These are phyloP conservation scores for Cordyceps javanica DNA, from an alignment of 2,329 filamentous ascomycete species.

Conservation along the genomic window DNA sequence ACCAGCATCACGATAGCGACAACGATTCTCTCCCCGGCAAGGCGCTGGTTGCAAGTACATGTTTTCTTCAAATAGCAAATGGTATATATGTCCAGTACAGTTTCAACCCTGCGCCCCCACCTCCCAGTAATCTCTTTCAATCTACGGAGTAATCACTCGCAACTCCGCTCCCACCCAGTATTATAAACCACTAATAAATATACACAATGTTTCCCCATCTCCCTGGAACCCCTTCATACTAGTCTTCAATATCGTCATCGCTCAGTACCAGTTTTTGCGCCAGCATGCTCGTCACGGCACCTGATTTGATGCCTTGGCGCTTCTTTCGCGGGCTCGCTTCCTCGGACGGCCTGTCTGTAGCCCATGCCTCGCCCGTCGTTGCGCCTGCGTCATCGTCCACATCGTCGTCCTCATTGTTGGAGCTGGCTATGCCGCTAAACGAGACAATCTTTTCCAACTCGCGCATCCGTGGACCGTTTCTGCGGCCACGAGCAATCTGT, in stretches of 20 bases:
- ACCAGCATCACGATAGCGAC: neutral
- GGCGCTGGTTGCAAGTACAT: neutral
- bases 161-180: neutral
- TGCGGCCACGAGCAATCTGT: slow-evolving; percentile 49
- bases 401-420: slow-evolving; percentile 42
- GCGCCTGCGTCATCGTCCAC: slow-evolving; percentile 28
- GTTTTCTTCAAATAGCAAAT: slow-evolving; percentile 6
- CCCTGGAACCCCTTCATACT: slow-evolving; percentile 15
- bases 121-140: neutral
- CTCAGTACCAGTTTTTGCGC: slow-evolving; percentile 66
- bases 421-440: slow-evolving; percentile 53
- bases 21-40: neutral
- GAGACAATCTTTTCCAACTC: slow-evolving; percentile 64
- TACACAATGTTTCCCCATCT: slow-evolving; percentile 19
- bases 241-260: slow-evolving; percentile 81
- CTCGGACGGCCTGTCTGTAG: slow-evolving; percentile 55
- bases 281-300: slow-evolving; percentile 35
- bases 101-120: neutral
- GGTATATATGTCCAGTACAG: slow-evolving; percentile 12
- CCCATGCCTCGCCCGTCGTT: slow-evolving; percentile 45
- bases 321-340: slow-evolving; percentile 45
- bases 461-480: slow-evolving; percentile 35
- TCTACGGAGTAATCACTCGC: neutral
- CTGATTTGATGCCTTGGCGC: slow-evolving; percentile 30
- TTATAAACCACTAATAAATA: neutral